A percentile compares a stretch with the other conserved stretches of the same genome.
phyloP scores from a whole-genome alignment of 1,139 yeast genomes.

The Candida mesenterica region DNA sequence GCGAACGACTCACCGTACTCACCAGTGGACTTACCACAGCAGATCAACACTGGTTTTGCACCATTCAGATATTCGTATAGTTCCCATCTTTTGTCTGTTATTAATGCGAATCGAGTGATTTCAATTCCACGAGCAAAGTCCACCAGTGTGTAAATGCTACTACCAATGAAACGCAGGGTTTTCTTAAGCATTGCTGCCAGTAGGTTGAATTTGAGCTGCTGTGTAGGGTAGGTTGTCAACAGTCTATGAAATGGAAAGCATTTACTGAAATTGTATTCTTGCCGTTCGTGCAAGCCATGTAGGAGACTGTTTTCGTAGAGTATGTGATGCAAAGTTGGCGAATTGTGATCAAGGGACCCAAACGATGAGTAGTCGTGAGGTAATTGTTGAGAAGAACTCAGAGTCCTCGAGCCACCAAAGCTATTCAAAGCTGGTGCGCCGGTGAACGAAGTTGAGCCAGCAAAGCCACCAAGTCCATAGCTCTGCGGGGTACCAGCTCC shows the following conservation, averaged over 20 bases:
- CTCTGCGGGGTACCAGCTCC: not conserved
- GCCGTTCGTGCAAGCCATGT: constrained; percentile 36
- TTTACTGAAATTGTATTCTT: constrained; percentile 67
- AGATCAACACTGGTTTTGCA: constrained; percentile 54
- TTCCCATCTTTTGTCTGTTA: constrained; percentile 71
- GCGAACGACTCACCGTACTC: constrained; percentile 57
- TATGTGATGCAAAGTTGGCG: not conserved
- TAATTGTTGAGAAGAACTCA: not conserved
- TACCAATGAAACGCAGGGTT: constrained; percentile 47
- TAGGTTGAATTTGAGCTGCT: constrained; percentile 49
- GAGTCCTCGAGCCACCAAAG: not conserved
- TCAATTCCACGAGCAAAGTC: constrained; percentile 41
- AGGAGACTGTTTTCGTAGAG: constrained; percentile 24
- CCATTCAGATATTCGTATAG: constrained; percentile 48
- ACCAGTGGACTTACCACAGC: constrained; percentile 69
- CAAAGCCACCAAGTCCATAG: not conserved
- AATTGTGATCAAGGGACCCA: constrained; percentile 1
- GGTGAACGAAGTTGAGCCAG: not conserved
- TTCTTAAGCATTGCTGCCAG: constrained; percentile 36
- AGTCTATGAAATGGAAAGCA: constrained; percentile 84
- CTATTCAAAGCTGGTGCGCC: not conserved
- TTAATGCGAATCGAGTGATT: constrained; percentile 58
- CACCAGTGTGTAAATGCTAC: constrained; percentile 54
- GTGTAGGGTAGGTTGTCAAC: constrained; percentile 62
- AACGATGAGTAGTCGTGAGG: too few relatives aligned